These are phyloP conservation scores for Colletotrichum sp. DNA, from an alignment of 2,329 filamentous ascomycete species.

Conservation along the genomic window DNA sequence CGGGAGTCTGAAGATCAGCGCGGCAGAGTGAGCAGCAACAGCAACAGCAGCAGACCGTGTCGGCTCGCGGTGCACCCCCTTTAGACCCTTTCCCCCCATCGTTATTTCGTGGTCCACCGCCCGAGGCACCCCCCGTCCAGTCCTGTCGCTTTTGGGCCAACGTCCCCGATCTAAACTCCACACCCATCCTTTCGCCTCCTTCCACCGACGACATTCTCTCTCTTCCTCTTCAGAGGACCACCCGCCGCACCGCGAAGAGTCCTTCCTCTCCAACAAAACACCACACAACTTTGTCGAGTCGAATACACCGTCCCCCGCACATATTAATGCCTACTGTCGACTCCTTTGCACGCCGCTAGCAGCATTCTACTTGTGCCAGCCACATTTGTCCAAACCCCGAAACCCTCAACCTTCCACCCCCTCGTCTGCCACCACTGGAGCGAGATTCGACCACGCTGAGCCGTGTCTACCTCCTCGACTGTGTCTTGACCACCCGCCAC, in stretches of 20 bases:
- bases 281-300: neutral
- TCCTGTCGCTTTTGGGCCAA: constrained; percentile 21
- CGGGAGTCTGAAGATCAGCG: neutral
- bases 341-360: constrained; percentile 1
- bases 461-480: neutral
- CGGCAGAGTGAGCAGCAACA: neutral
- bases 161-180: constrained; percentile 21
- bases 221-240: constrained; percentile 11
- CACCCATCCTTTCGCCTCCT: constrained; percentile 21
- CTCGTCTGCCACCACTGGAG: neutral
- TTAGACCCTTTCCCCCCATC: constrained; percentile 17
- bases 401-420: constrained; percentile 4
- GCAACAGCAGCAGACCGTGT: neutral
- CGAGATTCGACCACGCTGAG: constrained; percentile 11
- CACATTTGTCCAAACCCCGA: neutral
- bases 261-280: neutral
- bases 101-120: constrained; percentile 21
- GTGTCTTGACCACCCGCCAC: neutral
- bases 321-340: neutral
- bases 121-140: constrained; percentile 16
- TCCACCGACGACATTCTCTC: constrained; percentile 19
- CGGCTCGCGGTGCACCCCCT: constrained; percentile 6
- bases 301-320: neutral
- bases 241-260: constrained; percentile 7
- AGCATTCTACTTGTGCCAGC: constrained; percentile 11